These are phyloP conservation scores for Flaveria linearis DNA, from an alignment of 129 eudicot species.

Conservation along the genomic window DNA sequence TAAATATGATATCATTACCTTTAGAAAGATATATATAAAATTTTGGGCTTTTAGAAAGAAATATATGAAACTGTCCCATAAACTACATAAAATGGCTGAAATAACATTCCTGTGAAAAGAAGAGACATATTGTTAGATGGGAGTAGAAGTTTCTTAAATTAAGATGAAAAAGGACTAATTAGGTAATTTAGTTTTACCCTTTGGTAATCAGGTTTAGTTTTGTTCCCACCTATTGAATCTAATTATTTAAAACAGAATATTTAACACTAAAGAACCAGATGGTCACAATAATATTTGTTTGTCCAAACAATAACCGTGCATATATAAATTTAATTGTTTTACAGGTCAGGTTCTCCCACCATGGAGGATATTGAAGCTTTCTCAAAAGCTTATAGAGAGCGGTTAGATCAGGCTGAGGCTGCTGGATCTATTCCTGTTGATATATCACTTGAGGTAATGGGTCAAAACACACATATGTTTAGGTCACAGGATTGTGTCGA, in stretches of 20 bases:
- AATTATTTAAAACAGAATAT: neutral
- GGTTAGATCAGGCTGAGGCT: constrained; percentile 63
- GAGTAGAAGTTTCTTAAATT: neutral
- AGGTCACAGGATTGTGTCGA: no score
- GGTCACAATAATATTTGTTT: neutral
- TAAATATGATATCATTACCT: no score
- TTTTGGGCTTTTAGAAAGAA: no score
- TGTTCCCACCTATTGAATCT: neutral
- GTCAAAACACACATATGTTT: no score
- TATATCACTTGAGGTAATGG: no score
- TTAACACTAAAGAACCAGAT: neutral
- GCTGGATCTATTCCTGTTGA: no score
- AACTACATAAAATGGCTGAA: neutral
- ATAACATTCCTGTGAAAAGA: neutral
- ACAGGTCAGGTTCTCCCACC: constrained; percentile 87
- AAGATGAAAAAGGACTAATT: neutral
- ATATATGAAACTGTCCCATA: no score
- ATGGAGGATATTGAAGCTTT: constrained; percentile 87
- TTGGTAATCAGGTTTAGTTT: constrained; percentile 1
- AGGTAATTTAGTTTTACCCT: neutral
- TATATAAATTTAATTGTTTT: constrained; percentile 5
- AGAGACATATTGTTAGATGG: neutral
- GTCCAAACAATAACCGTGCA: neutral
- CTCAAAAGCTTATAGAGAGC: constrained; percentile 59
- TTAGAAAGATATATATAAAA: no score